Evolutionary conservation across 164 flowering plant genomes (phyloP).

Genomic region (Houttuynia cordata): DNA sequence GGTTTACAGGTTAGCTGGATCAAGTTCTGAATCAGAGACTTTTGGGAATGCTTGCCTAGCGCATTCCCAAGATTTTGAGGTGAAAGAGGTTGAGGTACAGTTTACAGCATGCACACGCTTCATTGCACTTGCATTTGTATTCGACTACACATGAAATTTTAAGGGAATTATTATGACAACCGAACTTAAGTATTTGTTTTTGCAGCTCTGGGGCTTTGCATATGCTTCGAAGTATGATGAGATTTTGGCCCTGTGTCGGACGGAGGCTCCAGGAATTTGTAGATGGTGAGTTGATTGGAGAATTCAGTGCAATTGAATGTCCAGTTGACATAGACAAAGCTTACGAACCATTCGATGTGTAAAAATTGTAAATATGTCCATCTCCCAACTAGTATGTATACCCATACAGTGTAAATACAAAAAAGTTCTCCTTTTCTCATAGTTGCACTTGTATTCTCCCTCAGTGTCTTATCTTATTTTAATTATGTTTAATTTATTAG

Average conservation of each 20-base stretch:
- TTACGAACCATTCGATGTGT: too few species aligned
- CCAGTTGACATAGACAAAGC: too few species aligned
- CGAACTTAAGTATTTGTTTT: background rate
- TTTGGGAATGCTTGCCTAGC: slow-evolving; percentile 94
- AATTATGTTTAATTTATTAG: too few species aligned
- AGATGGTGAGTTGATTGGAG: slow-evolving; percentile 35
- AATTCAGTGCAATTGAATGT: background rate
- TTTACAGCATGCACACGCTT: background rate
- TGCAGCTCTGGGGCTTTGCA: slow-evolving; percentile 94
- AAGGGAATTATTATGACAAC: background rate
- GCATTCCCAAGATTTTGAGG: slow-evolving; percentile 56
- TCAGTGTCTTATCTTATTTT: too few species aligned
- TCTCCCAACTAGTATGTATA: too few species aligned
- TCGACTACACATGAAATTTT: too few species aligned
- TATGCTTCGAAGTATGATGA: slow-evolving; percentile 78
- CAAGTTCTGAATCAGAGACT: slow-evolving; percentile 88
- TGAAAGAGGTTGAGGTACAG: slow-evolving; percentile 92
- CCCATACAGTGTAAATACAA: too few species aligned
- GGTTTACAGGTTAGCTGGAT: slow-evolving; percentile 54
- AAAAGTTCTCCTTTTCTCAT: too few species aligned
- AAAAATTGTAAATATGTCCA: too few species aligned
- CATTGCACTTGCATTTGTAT: background rate
- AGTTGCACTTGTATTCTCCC: too few species aligned
- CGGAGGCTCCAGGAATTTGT: slow-evolving; percentile 72
- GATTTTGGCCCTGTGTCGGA: slow-evolving; percentile 36